Evolutionary conservation across 768 basidiomycete genomes (phyloP).

Genomic region (Boletus subcaerulescens): DNA sequence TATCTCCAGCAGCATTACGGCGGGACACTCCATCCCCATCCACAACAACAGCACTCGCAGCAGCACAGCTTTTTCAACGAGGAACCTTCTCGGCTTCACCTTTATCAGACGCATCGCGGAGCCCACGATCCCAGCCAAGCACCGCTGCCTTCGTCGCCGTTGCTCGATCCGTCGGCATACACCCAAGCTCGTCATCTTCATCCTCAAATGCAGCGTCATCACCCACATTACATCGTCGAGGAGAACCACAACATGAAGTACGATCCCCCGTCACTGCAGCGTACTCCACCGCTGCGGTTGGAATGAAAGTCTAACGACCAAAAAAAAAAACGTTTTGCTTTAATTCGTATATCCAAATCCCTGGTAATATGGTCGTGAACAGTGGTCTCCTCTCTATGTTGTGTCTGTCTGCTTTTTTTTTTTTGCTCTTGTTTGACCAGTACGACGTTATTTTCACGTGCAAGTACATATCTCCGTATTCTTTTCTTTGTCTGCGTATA

Average conservation of each 20-base stretch:
- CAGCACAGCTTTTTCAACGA: conserved; percentile 28
- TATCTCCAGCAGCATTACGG: conserved; percentile 39
- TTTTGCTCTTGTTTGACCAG: conserved; percentile 1
- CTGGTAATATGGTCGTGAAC: conserved; percentile 27
- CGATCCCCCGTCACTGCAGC: conserved; percentile 41
- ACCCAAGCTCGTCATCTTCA: conserved; percentile 31
- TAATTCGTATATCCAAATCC: conserved; percentile 25
- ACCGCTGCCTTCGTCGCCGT: conserved; percentile 31
- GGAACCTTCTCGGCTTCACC: conserved; percentile 32
- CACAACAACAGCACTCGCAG: conserved; percentile 24
- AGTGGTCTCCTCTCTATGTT: conserved; percentile 15
- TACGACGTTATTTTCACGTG: conserved; percentile 1
- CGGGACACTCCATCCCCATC: conserved; percentile 32
- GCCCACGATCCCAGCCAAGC: conserved; percentile 31
- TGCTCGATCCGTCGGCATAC: conserved; percentile 32
- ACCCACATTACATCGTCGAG: conserved; percentile 36
- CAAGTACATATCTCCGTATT: conserved; percentile 15
- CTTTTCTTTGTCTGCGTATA: conserved; percentile 15
- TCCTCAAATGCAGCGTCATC: conserved; percentile 33
- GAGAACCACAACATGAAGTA: conserved; percentile 40
- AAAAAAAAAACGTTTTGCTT: conserved; percentile 2
- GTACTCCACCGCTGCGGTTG: conserved; percentile 47
- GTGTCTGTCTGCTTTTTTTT: background rate
- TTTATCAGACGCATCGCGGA: conserved; percentile 36
- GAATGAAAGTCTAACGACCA: conserved; percentile 42